These are phyloP conservation scores for Glaciozyma martinii DNA, from an alignment of 768 basidiomycete species.

Conservation along the genomic window DNA sequence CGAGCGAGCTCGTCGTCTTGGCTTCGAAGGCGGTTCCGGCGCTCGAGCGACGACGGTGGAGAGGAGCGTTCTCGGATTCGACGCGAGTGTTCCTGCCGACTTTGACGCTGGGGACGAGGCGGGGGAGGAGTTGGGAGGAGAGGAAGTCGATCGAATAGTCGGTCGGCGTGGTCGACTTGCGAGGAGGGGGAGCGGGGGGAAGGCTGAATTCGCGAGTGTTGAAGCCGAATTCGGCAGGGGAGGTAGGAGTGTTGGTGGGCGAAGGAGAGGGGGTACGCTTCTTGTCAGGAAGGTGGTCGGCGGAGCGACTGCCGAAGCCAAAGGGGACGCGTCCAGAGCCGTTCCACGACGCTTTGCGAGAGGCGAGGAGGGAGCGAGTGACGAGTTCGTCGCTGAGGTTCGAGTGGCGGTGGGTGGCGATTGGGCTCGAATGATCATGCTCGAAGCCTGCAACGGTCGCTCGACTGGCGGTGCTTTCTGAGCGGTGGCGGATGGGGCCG, in stretches of 20 bases:
- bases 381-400: conserved; percentile 11
- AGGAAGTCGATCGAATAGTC: conserved; percentile 21
- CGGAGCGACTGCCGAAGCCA: conserved; percentile 2
- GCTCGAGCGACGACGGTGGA: conserved; percentile 10
- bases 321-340: background rate
- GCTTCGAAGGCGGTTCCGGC: background rate
- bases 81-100: conserved; percentile 4
- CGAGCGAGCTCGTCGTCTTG: background rate
- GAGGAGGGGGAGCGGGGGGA: background rate
- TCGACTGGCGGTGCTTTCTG: conserved; percentile 6
- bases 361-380: conserved; percentile 11
- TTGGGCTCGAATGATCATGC: background rate
- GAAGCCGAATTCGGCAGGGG: conserved; percentile 1
- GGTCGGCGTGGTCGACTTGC: background rate
- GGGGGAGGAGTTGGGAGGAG: conserved; percentile 18
- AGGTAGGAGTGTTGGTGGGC: background rate
- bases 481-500: background rate
- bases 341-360: background rate
- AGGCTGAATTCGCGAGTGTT: conserved; percentile 3
- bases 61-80: background rate
- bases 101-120: conserved; percentile 18
- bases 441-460: conserved; percentile 22
- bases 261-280: background rate
- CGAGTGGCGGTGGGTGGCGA: background rate
- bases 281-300: background rate